Base-by-base conservation (phyloP, 1,284 basidiomycete genomes). In the Singerocomus rubriflavus region DNA sequence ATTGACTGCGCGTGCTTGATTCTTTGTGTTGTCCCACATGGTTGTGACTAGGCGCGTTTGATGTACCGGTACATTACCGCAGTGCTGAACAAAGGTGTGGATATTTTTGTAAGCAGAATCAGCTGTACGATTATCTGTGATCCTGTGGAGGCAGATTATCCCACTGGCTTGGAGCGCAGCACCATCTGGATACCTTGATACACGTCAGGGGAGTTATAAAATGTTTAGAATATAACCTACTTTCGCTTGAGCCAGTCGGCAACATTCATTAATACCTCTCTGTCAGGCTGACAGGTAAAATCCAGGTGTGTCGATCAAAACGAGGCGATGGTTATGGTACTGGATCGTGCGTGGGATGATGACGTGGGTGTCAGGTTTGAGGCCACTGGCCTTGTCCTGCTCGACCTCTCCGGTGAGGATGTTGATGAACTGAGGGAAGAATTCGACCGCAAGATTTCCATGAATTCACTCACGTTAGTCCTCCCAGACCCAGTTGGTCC, bases 101-200 rank as follows among this genome's bases (percentile, higher is more conserved):
- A 79, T 73, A 57, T 73, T 79, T 27, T 69, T 71, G 12, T 57
- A 56, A 12, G 69, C 71, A 37, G 73, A 71, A n/a, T 75, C 76
- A 14, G 72, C 68, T 55, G 79, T 64, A 8, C 75, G 69, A 56
- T 67, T 67, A 54, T 79, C 76, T 13, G 73, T 71, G 48, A 80
- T 80, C 12, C 73, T 70, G 50, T 79, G 77, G 51, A 76, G 60
- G 59, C 79, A 80, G 17, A 80, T 67, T 45, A 80, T 61, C 0
- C 78, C 78, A 12, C 67, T 59, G 4, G 76, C 57, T 21, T 17
- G 51, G 34, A 57, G 45, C 0, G 63, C 44, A 1, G 16, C 10
- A 0, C 50, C 46, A 1, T 33, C 36, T 5, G 51, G n/a, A 31
- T 64, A 60, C 37, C 61, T 64, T 40, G 14, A n/a, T n/a, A n/a